A percentile compares a stretch with the other conserved stretches of the same genome.
phyloP scores from a whole-genome alignment of 768 basidiomycete genomes.

The Mycena rosella region DNA sequence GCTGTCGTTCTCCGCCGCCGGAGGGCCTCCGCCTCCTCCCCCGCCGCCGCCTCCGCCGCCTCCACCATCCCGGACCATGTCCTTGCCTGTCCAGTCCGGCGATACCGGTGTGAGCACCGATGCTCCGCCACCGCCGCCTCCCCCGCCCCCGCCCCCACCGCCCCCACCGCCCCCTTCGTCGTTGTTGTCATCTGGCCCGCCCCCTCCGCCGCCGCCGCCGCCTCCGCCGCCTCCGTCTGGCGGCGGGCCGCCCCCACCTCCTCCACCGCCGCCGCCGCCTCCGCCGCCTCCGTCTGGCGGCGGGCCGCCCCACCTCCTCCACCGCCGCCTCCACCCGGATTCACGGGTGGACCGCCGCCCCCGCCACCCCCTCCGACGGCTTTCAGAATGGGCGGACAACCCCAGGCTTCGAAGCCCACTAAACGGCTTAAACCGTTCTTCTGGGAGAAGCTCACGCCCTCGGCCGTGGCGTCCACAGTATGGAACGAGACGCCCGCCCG shows the following conservation, averaged over 20 bases:
- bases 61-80: constrained; percentile 30
- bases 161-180: constrained; percentile 42
- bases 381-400: constrained; percentile 47
- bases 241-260: constrained; percentile 46
- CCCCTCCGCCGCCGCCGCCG: constrained; percentile 48
- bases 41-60: constrained; percentile 46
- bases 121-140: constrained; percentile 41
- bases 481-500: constrained; percentile 72
- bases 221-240: constrained; percentile 33
- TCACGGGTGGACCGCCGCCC: constrained; percentile 38
- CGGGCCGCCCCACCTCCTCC: constrained; percentile 52
- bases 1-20: constrained; percentile 26
- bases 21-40: constrained; percentile 36
- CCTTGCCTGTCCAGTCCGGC: constrained; percentile 39
- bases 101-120: constrained; percentile 23
- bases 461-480: constrained; percentile 64
- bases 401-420: constrained; percentile 56
- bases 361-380: constrained; percentile 47
- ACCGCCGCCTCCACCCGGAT: constrained; percentile 45
- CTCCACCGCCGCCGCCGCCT: constrained; percentile 51
- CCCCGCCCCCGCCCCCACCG: constrained; percentile 36
- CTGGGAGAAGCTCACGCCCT: constrained; percentile 83
- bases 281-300: constrained; percentile 42
- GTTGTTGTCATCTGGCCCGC: constrained; percentile 44
- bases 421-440: constrained; percentile 88